Evolutionary conservation across 495 filamentous ascomycete genomes (phyloP).

Genomic region (Lasiosphaeriaceae sp.): DNA sequence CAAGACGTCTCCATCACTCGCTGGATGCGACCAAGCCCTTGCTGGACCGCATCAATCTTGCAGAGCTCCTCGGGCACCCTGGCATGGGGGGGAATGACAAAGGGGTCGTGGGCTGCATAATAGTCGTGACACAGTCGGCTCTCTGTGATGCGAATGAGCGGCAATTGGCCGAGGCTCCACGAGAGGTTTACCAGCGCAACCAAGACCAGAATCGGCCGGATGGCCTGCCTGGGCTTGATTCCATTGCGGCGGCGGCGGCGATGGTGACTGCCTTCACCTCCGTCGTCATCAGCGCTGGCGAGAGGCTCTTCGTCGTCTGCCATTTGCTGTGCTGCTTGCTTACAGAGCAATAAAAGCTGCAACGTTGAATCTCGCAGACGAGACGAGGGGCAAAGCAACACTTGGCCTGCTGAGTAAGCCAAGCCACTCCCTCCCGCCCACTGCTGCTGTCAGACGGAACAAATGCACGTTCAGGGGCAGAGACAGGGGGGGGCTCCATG

Average conservation of each 20-base stretch:
- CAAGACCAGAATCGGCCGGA: slow-evolving; percentile 32
- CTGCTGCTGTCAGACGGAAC: no score
- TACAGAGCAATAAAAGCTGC: no score
- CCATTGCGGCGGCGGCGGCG: not conserved
- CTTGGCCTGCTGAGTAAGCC: no score
- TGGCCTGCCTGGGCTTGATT: not conserved
- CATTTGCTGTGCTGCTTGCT: not conserved
- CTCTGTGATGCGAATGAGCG: slow-evolving; percentile 46
- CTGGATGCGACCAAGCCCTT: slow-evolving; percentile 40
- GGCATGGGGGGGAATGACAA: slow-evolving; percentile 28
- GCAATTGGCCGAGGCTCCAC: slow-evolving; percentile 42
- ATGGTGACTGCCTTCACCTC: not conserved
- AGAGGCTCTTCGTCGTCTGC: slow-evolving; percentile 1
- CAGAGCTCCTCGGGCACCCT: slow-evolving; percentile 42
- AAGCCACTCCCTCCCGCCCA: no score
- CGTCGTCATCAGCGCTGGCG: not conserved
- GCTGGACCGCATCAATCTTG: slow-evolving; percentile 43
- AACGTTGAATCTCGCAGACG: no score
- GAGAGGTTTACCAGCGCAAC: slow-evolving; percentile 43
- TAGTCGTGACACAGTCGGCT: slow-evolving; percentile 43
- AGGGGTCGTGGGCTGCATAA: slow-evolving; percentile 36
- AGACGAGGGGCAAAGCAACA: no score
- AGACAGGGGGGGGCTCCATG: no score
- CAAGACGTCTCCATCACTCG: slow-evolving; percentile 41
- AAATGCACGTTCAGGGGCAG: no score